These are phyloP conservation scores for Plenodomus biglobosus DNA, from an alignment of 2,329 filamentous ascomycete genomes.

Conservation along the genomic window DNA sequence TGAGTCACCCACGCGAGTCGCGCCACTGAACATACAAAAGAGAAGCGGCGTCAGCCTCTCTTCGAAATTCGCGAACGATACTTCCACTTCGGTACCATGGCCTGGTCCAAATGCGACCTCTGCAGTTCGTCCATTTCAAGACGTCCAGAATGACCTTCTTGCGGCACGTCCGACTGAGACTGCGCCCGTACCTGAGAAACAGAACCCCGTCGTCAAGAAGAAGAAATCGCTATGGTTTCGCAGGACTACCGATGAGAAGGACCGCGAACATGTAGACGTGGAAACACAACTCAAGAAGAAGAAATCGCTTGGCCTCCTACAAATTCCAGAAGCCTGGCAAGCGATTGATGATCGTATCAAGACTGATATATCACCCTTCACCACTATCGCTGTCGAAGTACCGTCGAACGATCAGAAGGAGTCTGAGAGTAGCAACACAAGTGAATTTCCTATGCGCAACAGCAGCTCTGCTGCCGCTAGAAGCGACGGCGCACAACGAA, in stretches of 20 bases:
- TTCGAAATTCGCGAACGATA: slow-evolving; percentile 20
- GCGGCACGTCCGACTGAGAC: slow-evolving; percentile 16
- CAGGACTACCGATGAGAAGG: slow-evolving; percentile 37
- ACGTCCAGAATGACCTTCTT: slow-evolving; percentile 23
- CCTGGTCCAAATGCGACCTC: slow-evolving; percentile 12
- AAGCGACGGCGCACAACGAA: slow-evolving; percentile 41
- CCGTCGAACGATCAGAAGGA: slow-evolving; percentile 23
- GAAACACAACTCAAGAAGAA: slow-evolving; percentile 36
- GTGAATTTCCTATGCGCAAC: slow-evolving; percentile 49
- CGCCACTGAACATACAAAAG: slow-evolving; percentile 60
- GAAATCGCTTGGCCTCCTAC: slow-evolving; percentile 26
- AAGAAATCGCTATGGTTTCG: slow-evolving; percentile 54
- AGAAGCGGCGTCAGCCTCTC: slow-evolving; percentile 39
- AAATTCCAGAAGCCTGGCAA: slow-evolving; percentile 42
- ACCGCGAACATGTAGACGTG: slow-evolving; percentile 23
- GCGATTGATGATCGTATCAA: slow-evolving; percentile 42
- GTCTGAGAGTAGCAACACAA: slow-evolving; percentile 36
- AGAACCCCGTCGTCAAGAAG: slow-evolving; percentile 39
- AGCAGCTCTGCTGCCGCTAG: slow-evolving; percentile 36
- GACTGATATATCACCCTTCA: slow-evolving; percentile 7
- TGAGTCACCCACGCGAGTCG: slow-evolving; percentile 54
- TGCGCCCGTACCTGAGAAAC: slow-evolving; percentile 21
- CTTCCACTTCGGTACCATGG: slow-evolving; percentile 15
- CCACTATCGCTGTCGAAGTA: slow-evolving; percentile 5
- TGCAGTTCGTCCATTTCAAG: slow-evolving; percentile 21